Percentiles rank a stretch among this genome's conserved stretches.
Evolutionary conservation across 202 grass and related monocot genomes (phyloP).

Genomic region (Elaeis oleifera): DNA sequence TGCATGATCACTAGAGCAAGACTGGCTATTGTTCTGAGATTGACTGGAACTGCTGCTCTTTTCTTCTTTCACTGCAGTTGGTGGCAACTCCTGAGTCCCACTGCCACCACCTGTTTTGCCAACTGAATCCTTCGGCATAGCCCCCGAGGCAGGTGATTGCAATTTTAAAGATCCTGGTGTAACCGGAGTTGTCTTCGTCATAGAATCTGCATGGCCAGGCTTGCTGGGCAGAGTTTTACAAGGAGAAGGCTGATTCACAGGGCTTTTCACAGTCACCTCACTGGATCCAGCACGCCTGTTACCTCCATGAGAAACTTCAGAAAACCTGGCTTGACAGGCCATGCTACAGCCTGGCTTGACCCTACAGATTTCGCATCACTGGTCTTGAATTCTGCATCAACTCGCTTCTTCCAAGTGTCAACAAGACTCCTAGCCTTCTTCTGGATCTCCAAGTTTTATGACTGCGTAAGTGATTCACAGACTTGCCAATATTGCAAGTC

Average conservation of each 20-base stretch:
- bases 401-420: slow-evolving; percentile 93
- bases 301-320: slow-evolving; percentile 58
- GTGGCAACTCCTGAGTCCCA: slow-evolving; percentile 40
- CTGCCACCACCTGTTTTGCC: slow-evolving; percentile 44
- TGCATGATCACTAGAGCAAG: slow-evolving; percentile 68
- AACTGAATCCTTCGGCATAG: slow-evolving; percentile 32
- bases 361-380: slow-evolving; percentile 53
- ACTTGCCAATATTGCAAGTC: slow-evolving; percentile 91
- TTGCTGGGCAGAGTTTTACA: slow-evolving; percentile 43
- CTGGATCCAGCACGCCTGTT: slow-evolving; percentile 47
- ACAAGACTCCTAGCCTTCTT: slow-evolving; percentile 85
- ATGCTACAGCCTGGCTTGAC: slow-evolving; percentile 50
- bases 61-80: slow-evolving; percentile 52
- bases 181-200: slow-evolving; percentile 27
- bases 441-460: slow-evolving; percentile 84
- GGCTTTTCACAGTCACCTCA: slow-evolving; percentile 45
- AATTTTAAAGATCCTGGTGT: slow-evolving; percentile 31
- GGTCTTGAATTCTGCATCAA: slow-evolving; percentile 93
- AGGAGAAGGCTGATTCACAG: slow-evolving; percentile 23
- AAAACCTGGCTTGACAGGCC: slow-evolving; percentile 49
- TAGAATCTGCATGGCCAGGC: slow-evolving; percentile 27
- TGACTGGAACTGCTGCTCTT: slow-evolving; percentile 89
- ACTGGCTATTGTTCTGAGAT: slow-evolving; percentile 79
- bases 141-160: slow-evolving; percentile 23
- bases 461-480: slow-evolving; percentile 81